Percentiles rank a stretch among this genome's conserved stretches.
Conservation (phyloP, 2,329 filamentous ascomycete genomes). For the Verticillium tricorpus region DNA sequence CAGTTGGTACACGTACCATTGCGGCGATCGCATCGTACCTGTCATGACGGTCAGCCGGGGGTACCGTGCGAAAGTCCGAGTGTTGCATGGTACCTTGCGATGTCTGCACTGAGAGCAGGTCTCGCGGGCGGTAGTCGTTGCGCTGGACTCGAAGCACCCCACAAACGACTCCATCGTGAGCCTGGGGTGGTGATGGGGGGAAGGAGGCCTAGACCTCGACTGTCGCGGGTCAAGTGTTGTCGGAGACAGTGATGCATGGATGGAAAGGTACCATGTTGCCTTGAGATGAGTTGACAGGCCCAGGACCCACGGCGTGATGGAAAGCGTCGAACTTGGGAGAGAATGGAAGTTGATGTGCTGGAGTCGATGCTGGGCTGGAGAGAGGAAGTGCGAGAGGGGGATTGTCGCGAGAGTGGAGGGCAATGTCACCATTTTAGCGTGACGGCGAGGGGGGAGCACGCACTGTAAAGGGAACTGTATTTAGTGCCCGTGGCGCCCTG, state of each 20-base stretch:
- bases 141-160: conserved; percentile 12
- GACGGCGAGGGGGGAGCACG: background rate
- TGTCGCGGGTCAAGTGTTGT: background rate
- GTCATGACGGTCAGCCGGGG: background rate
- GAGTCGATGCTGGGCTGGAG: background rate
- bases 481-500: background rate
- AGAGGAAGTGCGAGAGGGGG: background rate
- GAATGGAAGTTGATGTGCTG: background rate
- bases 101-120: conserved; percentile 19
- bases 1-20: conserved; percentile 25
- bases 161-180: conserved; percentile 14
- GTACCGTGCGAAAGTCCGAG: background rate
- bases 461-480: background rate
- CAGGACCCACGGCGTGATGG: background rate
- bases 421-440: background rate
- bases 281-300: background rate
- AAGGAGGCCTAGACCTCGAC: background rate
- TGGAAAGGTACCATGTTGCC: background rate
- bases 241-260: background rate
- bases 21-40: conserved; percentile 24
- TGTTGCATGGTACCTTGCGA: conserved; percentile 10
- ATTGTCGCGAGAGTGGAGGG: background rate
- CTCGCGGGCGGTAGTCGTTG: conserved; percentile 9
- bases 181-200: background rate
- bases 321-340: background rate